Evolutionary conservation across 352 stramenopile species (phyloP).

Genomic region (Phytophthora sojae): DNA sequence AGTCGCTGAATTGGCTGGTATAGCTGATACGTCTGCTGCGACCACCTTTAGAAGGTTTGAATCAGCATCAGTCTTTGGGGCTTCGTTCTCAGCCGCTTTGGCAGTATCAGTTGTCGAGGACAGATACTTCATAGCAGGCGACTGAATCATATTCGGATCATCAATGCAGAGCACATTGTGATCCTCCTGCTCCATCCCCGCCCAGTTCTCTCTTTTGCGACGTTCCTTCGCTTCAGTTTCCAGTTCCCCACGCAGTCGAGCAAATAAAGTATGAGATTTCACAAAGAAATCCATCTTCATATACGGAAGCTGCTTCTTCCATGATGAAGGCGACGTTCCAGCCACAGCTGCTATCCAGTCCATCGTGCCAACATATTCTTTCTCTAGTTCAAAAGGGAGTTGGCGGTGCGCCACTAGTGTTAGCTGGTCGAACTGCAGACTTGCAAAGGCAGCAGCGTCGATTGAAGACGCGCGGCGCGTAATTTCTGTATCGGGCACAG

Average conservation of each 20-base stretch:
- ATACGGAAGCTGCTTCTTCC: constrained; percentile 28
- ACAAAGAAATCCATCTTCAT: constrained; percentile 55
- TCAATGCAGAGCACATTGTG: constrained; percentile 24
- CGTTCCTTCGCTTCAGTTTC: constrained; percentile 37
- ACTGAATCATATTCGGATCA: constrained; percentile 17
- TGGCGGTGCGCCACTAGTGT: constrained; percentile 39
- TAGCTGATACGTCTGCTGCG: background rate
- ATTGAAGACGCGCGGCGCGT: constrained; percentile 28
- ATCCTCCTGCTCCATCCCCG: constrained; percentile 43
- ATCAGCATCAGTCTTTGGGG: background rate
- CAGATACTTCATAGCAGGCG: background rate
- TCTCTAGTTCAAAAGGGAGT: constrained; percentile 44
- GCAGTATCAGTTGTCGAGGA: too few species aligned
- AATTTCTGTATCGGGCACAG: constrained; percentile 41
- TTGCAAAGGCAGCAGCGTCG: constrained; percentile 52
- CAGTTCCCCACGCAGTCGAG: constrained; percentile 45
- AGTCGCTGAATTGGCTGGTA: background rate
- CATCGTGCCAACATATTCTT: constrained; percentile 38
- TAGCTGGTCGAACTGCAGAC: constrained; percentile 68
- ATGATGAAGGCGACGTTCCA: background rate
- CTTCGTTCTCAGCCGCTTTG: background rate
- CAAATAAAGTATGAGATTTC: constrained; percentile 49
- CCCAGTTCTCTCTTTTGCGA: constrained; percentile 23
- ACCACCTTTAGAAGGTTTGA: background rate
- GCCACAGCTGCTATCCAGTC: constrained; percentile 40